Base-by-base conservation (phyloP, 768 basidiomycete genomes). In the Guyanaporus albipodus region DNA sequence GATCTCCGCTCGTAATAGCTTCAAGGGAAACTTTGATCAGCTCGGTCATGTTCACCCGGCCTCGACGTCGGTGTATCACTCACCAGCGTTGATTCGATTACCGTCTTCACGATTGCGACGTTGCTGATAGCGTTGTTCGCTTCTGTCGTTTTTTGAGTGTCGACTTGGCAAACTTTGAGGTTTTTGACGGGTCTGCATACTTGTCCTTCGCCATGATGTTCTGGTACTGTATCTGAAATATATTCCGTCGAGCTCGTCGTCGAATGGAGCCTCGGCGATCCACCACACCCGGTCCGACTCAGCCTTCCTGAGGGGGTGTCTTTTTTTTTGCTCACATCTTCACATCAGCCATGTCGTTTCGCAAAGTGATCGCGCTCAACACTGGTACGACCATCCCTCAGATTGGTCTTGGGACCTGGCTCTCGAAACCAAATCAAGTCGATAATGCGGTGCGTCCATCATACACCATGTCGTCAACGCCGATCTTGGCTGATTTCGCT, bases 321-420 rank as follows among this genome's bases (percentile, higher is more conserved):
- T 28, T 6, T 28, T 11, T 28, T 11, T 6, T 28, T 11, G 11
- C 11, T 28, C 27, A 11, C 11, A 28, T 28, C 6, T 28, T 53
- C 36, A 6, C 8, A 15, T 10, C 31, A 24, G 35, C 18, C 26
- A 78, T 78, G 77, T 76, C 77, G 6, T 54, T 71, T 46, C 57
- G 57, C 34, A 72, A 71, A 48, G 40, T 48, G 9, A 11, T 76
- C 50, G 55, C 64, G 14, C 70, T 81, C 51, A 67, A 68, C 55
- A 72, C 68, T 44, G 82, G 82, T 3, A 69, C 71, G 32, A 54
- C 66, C 41, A 72, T 92, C 54, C 88, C 87, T 27, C 81, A 84
- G 65, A 80, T 91, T 56, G 91, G 91, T 32, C 73, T 91, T 29
- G 91, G 90, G 6, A 90, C 88, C 15, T 91, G 87, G 87, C 72